Evolutionary conservation across 257 asterid genomes (phyloP).

Genomic region (Capsicum chinense): DNA sequence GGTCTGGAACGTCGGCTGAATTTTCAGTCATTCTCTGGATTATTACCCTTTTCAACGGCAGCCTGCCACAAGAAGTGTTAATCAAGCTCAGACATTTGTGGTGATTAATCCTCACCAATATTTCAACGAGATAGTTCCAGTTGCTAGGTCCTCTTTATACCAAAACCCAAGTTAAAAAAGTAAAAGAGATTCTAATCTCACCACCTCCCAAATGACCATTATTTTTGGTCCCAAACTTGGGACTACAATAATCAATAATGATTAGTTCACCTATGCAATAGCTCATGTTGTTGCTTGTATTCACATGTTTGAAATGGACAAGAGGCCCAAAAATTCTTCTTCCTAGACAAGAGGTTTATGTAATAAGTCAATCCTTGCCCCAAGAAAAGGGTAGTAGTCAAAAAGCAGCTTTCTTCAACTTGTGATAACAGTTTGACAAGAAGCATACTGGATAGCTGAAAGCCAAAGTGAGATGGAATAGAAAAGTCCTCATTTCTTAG

Average conservation of each 20-base stretch:
- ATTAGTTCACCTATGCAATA: neutral
- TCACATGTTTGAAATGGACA: neutral
- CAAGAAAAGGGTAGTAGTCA: neutral
- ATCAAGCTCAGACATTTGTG: neutral
- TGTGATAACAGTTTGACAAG: conserved; percentile 3
- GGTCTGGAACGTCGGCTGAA: conserved; percentile 46
- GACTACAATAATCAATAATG: neutral
- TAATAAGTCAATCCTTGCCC: neutral
- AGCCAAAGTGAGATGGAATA: neutral
- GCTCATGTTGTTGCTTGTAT: conserved; percentile 15
- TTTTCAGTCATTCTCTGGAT: conserved; percentile 52
- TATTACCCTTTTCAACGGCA: conserved; percentile 62
- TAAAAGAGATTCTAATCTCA: neutral
- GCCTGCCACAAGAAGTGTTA: conserved; percentile 55
- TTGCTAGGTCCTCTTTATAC: neutral
- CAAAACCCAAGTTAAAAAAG: neutral
- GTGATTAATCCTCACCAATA: neutral
- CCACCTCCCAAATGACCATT: neutral
- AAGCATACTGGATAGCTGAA: neutral
- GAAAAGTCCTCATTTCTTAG: neutral
- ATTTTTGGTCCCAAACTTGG: neutral
- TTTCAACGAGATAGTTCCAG: neutral
- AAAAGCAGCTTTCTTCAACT: conserved; percentile 23
- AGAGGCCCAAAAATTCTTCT: conserved; percentile 4
- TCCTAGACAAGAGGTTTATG: neutral